Conservation (phyloP, 2,329 filamentous ascomycete species). For the Talaromyces amestolkiae region DNA sequence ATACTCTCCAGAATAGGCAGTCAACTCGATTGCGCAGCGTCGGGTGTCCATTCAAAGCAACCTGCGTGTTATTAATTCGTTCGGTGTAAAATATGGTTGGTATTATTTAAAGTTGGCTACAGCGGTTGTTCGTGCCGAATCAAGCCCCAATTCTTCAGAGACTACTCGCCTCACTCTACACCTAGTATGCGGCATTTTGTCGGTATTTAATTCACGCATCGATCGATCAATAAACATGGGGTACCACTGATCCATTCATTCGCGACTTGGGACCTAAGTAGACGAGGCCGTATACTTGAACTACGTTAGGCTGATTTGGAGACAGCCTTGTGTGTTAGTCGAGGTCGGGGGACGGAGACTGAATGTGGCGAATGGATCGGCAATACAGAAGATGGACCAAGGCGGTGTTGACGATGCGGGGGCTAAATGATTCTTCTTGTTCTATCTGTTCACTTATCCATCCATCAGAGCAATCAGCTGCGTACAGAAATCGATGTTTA, state of each 20-base stretch:
- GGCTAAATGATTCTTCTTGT: not conserved
- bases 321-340: not conserved
- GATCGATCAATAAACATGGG: not conserved
- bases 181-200: constrained; percentile 8
- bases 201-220: not conserved
- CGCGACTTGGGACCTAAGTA: not conserved
- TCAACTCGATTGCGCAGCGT: not conserved
- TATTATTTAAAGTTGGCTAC: not conserved
- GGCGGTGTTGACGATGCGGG: not conserved
- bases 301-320: not conserved
- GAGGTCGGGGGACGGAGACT: not conserved
- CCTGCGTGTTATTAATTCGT: no score
- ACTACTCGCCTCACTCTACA: constrained; percentile 9
- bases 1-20: not conserved
- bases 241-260: not conserved
- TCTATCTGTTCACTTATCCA: not conserved
- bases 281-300: not conserved
- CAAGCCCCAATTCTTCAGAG: not conserved
- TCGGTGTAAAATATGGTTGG: no score
- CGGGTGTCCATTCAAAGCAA: not conserved
- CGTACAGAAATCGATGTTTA: not conserved
- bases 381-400: not conserved
- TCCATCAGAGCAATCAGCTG: not conserved
- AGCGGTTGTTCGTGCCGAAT: not conserved
- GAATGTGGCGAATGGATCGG: not conserved